Conservation (phyloP, 352 stramenopile genomes). For the Phytophthora brassicae region DNA sequence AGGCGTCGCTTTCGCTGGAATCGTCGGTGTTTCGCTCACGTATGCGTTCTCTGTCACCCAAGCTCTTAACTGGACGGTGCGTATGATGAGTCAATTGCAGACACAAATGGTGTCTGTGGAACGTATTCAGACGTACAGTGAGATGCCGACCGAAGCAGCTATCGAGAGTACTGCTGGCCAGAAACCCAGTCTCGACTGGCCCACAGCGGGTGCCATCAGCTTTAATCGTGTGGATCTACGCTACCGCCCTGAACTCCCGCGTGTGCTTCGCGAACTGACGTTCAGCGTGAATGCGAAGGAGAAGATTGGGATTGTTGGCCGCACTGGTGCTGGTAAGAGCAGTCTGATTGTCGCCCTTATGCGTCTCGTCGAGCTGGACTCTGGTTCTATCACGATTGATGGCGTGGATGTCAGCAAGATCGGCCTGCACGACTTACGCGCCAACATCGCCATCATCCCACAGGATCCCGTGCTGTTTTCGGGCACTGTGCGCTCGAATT, state of each 20-base stretch:
- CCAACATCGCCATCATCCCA: conserved; percentile 82
- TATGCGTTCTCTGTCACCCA: conserved; percentile 73
- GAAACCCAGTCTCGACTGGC: conserved; percentile 68
- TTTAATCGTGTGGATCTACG: conserved; percentile 88
- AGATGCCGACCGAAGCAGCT: conserved; percentile 52
- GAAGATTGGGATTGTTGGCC: conserved; percentile 80
- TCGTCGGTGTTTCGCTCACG: conserved; percentile 61
- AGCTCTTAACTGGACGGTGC: conserved; percentile 72
- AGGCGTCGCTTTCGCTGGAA: conserved; percentile 41
- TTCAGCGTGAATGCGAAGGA: conserved; percentile 73
- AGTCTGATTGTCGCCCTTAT: conserved; percentile 91
- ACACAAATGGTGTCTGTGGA: conserved; percentile 76
- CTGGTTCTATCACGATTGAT: conserved; percentile 49
- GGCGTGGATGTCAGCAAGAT: conserved; percentile 53
- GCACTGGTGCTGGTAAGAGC: conserved; percentile 86
- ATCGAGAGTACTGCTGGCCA: conserved; percentile 31
- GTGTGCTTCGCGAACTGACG: conserved; percentile 58
- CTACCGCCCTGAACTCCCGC: conserved; percentile 76
- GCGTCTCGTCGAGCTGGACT: conserved; percentile 84
- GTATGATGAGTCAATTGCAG: conserved; percentile 67
- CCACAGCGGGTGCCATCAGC: conserved; percentile 65
- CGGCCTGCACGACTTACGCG: conserved; percentile 47
- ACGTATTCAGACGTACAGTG: conserved; percentile 61
- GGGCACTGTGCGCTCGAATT: conserved; percentile 85
- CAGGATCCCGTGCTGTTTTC: conserved; percentile 95